These are phyloP conservation scores for Favolaschia claudopus DNA, from an alignment of 768 basidiomycete genomes.

Conservation along the genomic window DNA sequence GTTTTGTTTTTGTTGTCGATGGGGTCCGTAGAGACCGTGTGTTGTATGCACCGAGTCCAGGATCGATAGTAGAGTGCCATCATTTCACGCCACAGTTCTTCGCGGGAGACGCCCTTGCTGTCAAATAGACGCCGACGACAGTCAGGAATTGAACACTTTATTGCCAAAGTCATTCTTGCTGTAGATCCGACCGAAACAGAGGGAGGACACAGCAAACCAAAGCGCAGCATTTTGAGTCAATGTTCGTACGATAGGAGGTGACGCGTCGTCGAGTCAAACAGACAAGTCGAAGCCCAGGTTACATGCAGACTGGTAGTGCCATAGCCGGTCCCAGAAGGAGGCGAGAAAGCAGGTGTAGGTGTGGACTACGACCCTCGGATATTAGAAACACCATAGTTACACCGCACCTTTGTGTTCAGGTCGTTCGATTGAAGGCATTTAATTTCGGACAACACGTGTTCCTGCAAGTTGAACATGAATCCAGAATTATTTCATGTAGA, in stretches of 20 bases:
- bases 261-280: background rate
- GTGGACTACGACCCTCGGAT: constrained; percentile 13
- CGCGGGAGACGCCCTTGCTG: constrained; percentile 3
- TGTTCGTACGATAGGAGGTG: background rate
- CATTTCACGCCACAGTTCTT: background rate
- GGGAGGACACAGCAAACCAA: background rate
- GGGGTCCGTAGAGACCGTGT: too few species aligned
- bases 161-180: background rate
- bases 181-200: constrained; percentile 5
- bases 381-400: constrained; percentile 17
- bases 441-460: constrained; percentile 23
- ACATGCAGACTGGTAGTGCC: background rate
- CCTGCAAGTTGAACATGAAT: background rate
- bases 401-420: constrained; percentile 20
- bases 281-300: constrained; percentile 1
- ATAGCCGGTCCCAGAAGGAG: background rate
- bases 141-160: background rate
- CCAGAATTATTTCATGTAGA: background rate
- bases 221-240: constrained; percentile 8
- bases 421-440: constrained; percentile 18
- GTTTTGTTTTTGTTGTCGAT: too few species aligned
- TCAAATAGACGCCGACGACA: constrained; percentile 3
- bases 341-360: background rate
- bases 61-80: background rate
- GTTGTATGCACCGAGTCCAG: background rate